Base-by-base conservation (phyloP, 2,329 filamentous ascomycete genomes). In the Beauveria varroae region DNA sequence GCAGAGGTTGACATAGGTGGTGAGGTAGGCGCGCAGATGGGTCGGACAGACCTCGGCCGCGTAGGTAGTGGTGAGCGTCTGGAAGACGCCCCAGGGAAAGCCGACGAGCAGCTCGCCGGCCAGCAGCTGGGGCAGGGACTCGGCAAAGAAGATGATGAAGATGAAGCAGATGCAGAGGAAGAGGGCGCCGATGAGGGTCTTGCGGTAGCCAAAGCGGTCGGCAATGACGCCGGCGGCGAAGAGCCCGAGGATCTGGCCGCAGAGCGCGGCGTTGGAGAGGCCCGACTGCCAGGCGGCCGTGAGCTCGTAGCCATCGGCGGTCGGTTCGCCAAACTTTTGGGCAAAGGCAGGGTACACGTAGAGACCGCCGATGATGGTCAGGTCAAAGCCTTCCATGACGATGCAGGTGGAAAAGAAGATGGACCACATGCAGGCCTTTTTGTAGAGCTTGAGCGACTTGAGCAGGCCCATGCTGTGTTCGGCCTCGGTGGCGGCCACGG, bases 201-300 rank as follows among this genome's bases (percentile, higher is more conserved):
- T 75, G 60, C 77, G 74, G 63, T 79, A 80, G 0, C 78, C 78
- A 50, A 75, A 74, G 0, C 72, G 70, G 30, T 84, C 79, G 9
- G 78, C 75, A 7, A 82, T 67, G 61, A 76, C 72, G 16, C 81
- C 82, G 62, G 76, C 80, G 57, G 79, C 34, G 57, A 81, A 75
- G 3, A 82, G 73, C 1, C 82, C 82, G 1, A 83, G 46, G 24
- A 84, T 79, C 60, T 79, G 74, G 12, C 82, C 82, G 2, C 75
- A 74, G 5, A 76, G 72, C 0, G 76, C 74, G 10, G 76, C 81
- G 50, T 81, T 82, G 47, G 73, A 75, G 3, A 84, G 70, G 7
- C 76, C 80, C 2, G 79, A 75, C 67, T 83, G 81, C 82, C 82
- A 84, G 0, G 75, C 70, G 1, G 78, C 77, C 1, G 77, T 75